phyloP scores from a whole-genome alignment of 352 stramenopile species.

The Phytopythium ostracodes region DNA sequence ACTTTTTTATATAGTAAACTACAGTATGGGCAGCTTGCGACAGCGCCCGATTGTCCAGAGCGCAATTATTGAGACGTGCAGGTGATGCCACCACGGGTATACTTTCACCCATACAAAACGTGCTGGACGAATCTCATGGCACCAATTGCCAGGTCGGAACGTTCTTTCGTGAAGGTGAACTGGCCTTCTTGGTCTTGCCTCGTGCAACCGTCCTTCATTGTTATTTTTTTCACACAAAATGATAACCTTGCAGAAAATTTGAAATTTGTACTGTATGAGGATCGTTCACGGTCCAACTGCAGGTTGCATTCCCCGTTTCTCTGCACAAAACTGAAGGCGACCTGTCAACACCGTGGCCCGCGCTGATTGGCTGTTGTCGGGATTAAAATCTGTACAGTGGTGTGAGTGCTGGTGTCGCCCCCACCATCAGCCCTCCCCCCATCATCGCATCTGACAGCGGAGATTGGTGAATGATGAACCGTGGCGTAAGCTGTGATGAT shows the following conservation, averaged over 20 bases:
- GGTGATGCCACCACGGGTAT: neutral
- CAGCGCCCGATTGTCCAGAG: neutral
- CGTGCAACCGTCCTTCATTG: no score
- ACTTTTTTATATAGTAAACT: neutral
- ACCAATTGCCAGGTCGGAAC: neutral
- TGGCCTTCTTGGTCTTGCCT: neutral
- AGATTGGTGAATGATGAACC: neutral
- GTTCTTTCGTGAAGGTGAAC: neutral
- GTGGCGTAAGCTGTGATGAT: no score
- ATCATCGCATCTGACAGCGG: neutral
- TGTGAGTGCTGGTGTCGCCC: neutral
- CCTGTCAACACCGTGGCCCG: neutral
- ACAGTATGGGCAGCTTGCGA: neutral
- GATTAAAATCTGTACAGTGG: neutral
- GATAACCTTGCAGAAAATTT: neutral
- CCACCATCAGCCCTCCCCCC: neutral
- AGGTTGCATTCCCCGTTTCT: neutral
- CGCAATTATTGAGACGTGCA: conserved; percentile 1
- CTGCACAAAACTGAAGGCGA: neutral
- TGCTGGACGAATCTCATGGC: neutral
- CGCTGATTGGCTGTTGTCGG: neutral
- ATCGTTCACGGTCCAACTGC: no score
- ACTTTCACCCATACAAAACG: neutral
- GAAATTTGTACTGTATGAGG: neutral
- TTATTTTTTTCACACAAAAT: neutral